Base-by-base conservation (phyloP, 495 filamentous ascomycete species). In the Penicillium ochrochloron region DNA sequence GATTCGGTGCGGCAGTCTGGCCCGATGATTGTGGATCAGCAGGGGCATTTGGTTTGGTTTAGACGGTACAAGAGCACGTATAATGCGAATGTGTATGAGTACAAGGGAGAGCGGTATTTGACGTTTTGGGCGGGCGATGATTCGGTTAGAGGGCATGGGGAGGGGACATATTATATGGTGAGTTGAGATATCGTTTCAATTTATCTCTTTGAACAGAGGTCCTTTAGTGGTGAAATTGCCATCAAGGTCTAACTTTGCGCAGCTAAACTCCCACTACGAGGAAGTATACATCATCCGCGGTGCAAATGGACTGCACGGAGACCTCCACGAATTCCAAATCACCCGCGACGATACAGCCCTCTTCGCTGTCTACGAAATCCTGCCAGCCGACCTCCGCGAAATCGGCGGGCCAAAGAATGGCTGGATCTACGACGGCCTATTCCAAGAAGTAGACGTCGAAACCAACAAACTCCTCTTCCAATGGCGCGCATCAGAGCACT, bases 41-140 rank as follows among this genome's bases (percentile, higher is more conserved):
- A 78, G 42, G 81, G 81, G 2, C 70, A 78, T 69, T 56, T 82
- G 27, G 74, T 82, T 19, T 82, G 81, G 80, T 77, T 75, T 17
- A 74, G 70, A 41, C 48, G 66, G 5, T 75, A 77, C 55, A 60
- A 70, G 17, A 72, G 73, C 23, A 69, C 76, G 11, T 82, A 82
- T 58, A 80, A 81, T 62, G 48, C 80, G 17, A 76, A 80, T 63
- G 71, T 82, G 2, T 73, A 79, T 21, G 66, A 59, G 6, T 84
- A 75, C 44, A 77, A 73, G 48, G 78, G 75, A 6, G 68, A 77
- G 63, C 69, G 71, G 5, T 83, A 82, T 69, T 61, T 86, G 42
- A 83, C 81, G 0, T 85, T 84, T 59, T 85, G 83, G 84, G 75
- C 74, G 17, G 83, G 83, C 0, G 69, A 84, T 70, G 79, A 83